Evolutionary conservation across 2,329 filamentous ascomycete species (phyloP).

Genomic region (Xenosphaeropsis pyriputrescens): DNA sequence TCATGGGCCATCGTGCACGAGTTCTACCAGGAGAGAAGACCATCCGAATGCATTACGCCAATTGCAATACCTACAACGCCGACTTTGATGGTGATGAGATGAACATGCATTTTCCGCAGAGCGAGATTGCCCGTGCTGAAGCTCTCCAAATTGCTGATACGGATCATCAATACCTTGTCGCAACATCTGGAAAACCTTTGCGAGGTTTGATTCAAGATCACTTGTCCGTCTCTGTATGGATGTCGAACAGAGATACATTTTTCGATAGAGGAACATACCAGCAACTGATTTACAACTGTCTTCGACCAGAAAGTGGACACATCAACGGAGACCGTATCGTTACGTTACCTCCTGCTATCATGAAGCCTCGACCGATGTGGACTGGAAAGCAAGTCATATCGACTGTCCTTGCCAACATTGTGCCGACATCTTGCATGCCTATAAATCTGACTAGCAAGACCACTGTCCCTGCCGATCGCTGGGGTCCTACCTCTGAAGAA

Average conservation of each 20-base stretch:
- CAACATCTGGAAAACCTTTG: constrained; percentile 83
- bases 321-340: constrained; percentile 72
- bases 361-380: constrained; percentile 74
- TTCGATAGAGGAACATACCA: constrained; percentile 83
- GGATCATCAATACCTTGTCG: constrained; percentile 91
- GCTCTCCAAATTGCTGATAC: constrained; percentile 89
- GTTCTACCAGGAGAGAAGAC: constrained; percentile 92
- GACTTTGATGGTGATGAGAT: constrained; percentile 99
- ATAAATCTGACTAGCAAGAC: constrained; percentile 70
- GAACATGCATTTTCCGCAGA: constrained; percentile 99
- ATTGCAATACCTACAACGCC: constrained; percentile 98
- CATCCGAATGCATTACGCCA: constrained; percentile 98
- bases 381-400: constrained; percentile 94
- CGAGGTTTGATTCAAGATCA: constrained; percentile 97
- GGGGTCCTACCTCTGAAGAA: constrained; percentile 68
- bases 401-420: constrained; percentile 85
- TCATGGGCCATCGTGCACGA: constrained; percentile 92
- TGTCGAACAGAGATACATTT: constrained; percentile 85
- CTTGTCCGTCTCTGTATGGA: constrained; percentile 81
- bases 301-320: constrained; percentile 82
- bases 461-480: constrained; percentile 63
- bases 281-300: constrained; percentile 78
- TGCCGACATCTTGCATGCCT: constrained; percentile 58
- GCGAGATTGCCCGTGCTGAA: constrained; percentile 85
- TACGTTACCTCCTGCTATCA: constrained; percentile 64